Base-by-base conservation (phyloP, 225 moss, liverwort and hornwort genomes). In the Lunularia cruciata region DNA sequence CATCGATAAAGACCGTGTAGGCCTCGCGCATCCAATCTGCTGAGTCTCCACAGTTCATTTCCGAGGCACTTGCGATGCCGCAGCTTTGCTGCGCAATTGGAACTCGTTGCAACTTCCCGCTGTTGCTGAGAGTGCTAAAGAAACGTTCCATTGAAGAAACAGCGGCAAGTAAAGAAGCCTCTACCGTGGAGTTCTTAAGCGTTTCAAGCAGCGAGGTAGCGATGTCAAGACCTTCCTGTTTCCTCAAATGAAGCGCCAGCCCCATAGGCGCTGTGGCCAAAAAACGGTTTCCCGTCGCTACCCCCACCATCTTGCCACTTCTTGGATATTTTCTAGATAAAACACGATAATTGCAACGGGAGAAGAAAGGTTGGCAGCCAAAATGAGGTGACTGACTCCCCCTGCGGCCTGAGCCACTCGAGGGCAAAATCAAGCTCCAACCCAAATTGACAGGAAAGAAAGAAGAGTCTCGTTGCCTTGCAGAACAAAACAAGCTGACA, bases 281-380 rank as follows among this genome's bases (percentile, higher is more conserved):
- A 69, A 54, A 57, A 55, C 42, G 42, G 56, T 57, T 69, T 39
- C 55, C 69, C 25, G 27, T 69, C 23, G 27, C 39, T 36, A 57
- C 23, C 39, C 69, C 69, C 56, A 69, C 69, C 69, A 69, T 69
- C 52, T 69, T 57, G 54, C 56, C 54, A 23, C 53, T 52, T 42
- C 54, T 66, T 66, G 48, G 12, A 19, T 18, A 35, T 19, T 25
- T 27, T 63, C 40, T 10, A 13, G 28, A 27, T 12, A 28, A 39
- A 20, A 43, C 34, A 49, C 19, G 13, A 49, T 48, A 33, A n/a
- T 49, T 33, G n/a, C 9, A 8, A 10, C 31, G 2, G 35, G 15
- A n/a, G 19, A 51, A 26, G 8, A 30, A 13, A 49, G 25, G 25
- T 51, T 34, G 48, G 34, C 32, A 66, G 48, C 20, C 32, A 28